Conservation (phyloP, 2,329 filamentous ascomycete genomes). For the Alternaria postmessia region DNA sequence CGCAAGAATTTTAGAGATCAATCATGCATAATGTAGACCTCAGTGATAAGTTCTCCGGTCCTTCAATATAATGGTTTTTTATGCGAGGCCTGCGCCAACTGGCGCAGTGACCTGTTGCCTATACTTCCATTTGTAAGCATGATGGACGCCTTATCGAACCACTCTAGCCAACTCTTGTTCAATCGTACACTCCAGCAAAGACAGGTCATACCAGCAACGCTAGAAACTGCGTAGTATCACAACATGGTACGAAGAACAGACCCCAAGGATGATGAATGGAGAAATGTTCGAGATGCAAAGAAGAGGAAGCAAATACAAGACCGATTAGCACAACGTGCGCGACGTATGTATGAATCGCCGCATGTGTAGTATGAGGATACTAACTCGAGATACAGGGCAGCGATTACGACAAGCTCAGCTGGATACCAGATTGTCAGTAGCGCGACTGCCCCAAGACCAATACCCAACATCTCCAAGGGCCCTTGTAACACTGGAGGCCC, state of each 20-base stretch:
- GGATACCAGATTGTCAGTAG: neutral
- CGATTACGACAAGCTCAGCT: slow-evolving; percentile 17
- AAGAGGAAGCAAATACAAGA: slow-evolving; percentile 54
- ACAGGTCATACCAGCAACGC: neutral
- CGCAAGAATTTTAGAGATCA: neutral
- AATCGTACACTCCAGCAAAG: neutral
- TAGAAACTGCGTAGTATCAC: neutral
- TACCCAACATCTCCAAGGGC: neutral
- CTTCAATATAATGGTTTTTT: neutral
- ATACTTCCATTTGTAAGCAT: slow-evolving; percentile 1
- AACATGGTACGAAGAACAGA: slow-evolving; percentile 32
- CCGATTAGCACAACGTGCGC: slow-evolving; percentile 50
- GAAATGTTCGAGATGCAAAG: slow-evolving; percentile 46
- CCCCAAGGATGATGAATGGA: slow-evolving; percentile 44
- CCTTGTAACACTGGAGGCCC: neutral
- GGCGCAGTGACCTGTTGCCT: neutral
- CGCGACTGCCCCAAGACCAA: neutral
- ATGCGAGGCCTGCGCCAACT: neutral
- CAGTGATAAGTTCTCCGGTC: neutral
- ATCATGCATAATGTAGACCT: neutral
- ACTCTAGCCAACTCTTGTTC: neutral
- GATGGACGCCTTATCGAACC: neutral
- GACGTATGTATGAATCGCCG: slow-evolving; percentile 35
- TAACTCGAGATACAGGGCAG: slow-evolving; percentile 18
- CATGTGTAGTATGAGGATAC: neutral